A percentile compares a stretch with the other conserved stretches of the same genome.
Conservation (phyloP, 805 yeast genomes). For the Wickerhamomyces rabaulensis region DNA sequence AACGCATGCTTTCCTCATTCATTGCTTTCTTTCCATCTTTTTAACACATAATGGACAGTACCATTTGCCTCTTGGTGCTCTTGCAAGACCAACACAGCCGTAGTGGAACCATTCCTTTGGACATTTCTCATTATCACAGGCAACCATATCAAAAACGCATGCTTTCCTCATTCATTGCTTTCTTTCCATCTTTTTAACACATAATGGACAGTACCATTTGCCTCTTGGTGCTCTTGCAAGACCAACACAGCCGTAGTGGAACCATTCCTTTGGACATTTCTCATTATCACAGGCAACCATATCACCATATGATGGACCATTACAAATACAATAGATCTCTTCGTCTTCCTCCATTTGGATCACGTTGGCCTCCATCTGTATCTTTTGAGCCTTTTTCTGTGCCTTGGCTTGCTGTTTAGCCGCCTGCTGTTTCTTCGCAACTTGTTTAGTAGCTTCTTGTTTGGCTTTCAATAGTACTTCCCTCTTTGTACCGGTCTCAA, state of each 20-base stretch:
- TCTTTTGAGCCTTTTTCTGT: not conserved
- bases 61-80: conserved; percentile 67
- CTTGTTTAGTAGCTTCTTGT: not conserved
- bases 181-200: conserved; percentile 11
- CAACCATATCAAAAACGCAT: conserved; percentile 86
- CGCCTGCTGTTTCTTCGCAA: not conserved
- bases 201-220: conserved; percentile 68
- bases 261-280: conserved; percentile 72
- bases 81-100: conserved; percentile 62
- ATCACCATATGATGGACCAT: conserved; percentile 49
- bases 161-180: conserved; percentile 5
- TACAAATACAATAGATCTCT: conserved; percentile 41
- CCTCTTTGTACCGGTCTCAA: not conserved
- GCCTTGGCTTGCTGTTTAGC: not conserved
- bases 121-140: conserved; percentile 79
- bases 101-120: conserved; percentile 77
- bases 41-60: conserved; percentile 49
- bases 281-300: conserved; percentile 91
- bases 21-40: conserved; percentile 7
- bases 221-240: conserved; percentile 54
- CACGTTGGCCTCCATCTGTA: not conserved
- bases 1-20: too few species aligned
- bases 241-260: conserved; percentile 75
- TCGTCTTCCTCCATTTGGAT: conserved; percentile 13
- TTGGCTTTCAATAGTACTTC: not conserved